Conservation (phyloP, 805 yeast species). For the Kurtzmaniella fragi region DNA sequence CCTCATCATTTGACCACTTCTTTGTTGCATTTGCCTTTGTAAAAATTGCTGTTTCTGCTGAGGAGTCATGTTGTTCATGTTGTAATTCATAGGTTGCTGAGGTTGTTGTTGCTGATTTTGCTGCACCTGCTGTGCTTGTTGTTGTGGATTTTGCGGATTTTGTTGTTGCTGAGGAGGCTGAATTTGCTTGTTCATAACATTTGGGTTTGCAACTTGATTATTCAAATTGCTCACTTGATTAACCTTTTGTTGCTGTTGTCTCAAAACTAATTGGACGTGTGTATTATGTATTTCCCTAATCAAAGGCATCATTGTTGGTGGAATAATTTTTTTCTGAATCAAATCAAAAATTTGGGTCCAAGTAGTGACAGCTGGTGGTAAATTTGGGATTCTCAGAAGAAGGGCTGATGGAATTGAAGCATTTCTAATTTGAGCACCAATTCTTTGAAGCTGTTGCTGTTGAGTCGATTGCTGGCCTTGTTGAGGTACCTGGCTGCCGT, state of each 20-base stretch:
- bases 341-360: conserved; percentile 76
- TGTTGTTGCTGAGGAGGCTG: conserved; percentile 10
- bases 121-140: conserved; percentile 8
- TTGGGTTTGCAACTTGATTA: conserved; percentile 19
- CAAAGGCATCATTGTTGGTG: conserved; percentile 51
- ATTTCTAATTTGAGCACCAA: conserved; percentile 46
- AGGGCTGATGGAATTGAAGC: conserved; percentile 70
- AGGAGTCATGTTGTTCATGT: conserved; percentile 21
- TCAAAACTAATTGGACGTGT: conserved; percentile 55
- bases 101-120: conserved; percentile 3
- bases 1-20: conserved; percentile 2
- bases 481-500: neutral
- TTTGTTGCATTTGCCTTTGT: conserved; percentile 31
- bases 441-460: conserved; percentile 32
- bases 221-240: conserved; percentile 5
- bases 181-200: conserved; percentile 9
- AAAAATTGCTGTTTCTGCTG: conserved; percentile 36
- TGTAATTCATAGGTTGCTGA: conserved; percentile 8
- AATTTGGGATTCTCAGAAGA: conserved; percentile 61
- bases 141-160: conserved; percentile 8
- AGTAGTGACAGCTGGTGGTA: conserved; percentile 74
- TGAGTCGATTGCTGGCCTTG: conserved; percentile 3
- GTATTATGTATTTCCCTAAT: conserved; percentile 65
- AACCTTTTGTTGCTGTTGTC: conserved; percentile 43
- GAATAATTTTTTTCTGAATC: conserved; percentile 52